A percentile compares a stretch with the other conserved stretches of the same genome.
Evolutionary conservation across 768 basidiomycete genomes (phyloP).

Genomic region (Trametes villosa): DNA sequence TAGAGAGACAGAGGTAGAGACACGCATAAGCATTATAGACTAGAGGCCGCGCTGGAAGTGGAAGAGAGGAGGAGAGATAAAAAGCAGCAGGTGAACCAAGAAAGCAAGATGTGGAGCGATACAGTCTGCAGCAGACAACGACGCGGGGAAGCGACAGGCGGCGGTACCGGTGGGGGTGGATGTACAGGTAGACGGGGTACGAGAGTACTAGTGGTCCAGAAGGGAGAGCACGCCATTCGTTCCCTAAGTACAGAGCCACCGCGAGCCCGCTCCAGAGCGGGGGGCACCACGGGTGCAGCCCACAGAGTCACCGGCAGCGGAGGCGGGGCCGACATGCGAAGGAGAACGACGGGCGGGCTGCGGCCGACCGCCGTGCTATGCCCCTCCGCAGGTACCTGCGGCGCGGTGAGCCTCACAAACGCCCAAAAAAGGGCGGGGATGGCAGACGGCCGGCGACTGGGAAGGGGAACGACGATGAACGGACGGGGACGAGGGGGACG

Average conservation of each 20-base stretch:
- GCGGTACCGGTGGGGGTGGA: too few relatives aligned
- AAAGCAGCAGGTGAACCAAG: slow-evolving; percentile 9
- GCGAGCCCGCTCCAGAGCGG: too few relatives aligned
- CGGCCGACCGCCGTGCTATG: neutral
- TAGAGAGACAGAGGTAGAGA: neutral
- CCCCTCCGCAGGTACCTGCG: neutral
- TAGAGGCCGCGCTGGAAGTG: neutral
- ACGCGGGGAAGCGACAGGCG: neutral
- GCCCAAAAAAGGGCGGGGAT: neutral
- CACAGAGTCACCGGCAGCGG: neutral
- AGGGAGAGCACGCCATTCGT: too few relatives aligned
- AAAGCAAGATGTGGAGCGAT: slow-evolving; percentile 17
- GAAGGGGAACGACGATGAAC: neutral
- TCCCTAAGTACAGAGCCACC: too few relatives aligned
- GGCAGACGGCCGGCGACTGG: neutral
- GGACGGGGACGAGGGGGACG: neutral
- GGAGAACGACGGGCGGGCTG: neutral
- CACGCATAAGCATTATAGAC: slow-evolving; percentile 3
- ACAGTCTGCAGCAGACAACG: slow-evolving; percentile 11
- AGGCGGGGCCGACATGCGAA: neutral
- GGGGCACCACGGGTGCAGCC: too few relatives aligned
- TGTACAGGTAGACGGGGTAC: too few relatives aligned
- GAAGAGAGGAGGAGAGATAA: neutral
- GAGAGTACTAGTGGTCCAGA: too few relatives aligned
- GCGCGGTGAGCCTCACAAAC: neutral